Evolutionary conservation across 805 yeast species (phyloP), one percentile per base, ranked within the genome.

Genomic region (Saccharomycopsis sp.): DNA sequence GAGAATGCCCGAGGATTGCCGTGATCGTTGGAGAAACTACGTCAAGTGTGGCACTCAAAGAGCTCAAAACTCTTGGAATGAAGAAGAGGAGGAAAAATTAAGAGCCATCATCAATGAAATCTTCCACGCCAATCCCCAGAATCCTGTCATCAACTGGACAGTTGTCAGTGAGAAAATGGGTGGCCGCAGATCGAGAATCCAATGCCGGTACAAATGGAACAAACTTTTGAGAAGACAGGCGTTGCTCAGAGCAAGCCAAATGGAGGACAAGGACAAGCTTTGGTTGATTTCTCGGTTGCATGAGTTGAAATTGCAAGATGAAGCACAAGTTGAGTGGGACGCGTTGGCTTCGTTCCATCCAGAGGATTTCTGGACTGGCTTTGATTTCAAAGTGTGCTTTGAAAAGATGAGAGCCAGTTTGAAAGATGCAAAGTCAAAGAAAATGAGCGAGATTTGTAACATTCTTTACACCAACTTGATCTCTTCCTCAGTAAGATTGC

Each of bases 1-100:
- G 10, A 68, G 97, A 53, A 89, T 89, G 97, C 96, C 97, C 0
- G 97, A 89, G 55, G 97, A 89, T 61, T 88, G 96, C 59, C 71
- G 97, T 52, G 97, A 89, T 58, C 69, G 97, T 52, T 89, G 95
- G 95, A 70, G 97, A 59, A 89, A 89, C 57, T 89, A 88, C 56
- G 82, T 88, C 48, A 88, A 88, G 59, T 89, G 96, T 64, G 96
- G 96, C 18, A 67, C 67, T 13, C 73, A 73, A 41, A 68, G 96
- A 49, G 75, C 77, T 6, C 70, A 73, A 37, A 82, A 83, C 57
- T 84, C 81, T 56, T 88, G 97, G 97, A 64, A 80, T 0, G 55
- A 59, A 1, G 75, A 71, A 26, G 95, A 85, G 53, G 96, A 88
- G 56, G 67, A 63, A 15, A 59, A 63, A 39, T 63, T 88, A 46